Evolutionary conservation across 2,329 filamentous ascomycete genomes (phyloP).

Genomic region (Nakataea oryzae): DNA sequence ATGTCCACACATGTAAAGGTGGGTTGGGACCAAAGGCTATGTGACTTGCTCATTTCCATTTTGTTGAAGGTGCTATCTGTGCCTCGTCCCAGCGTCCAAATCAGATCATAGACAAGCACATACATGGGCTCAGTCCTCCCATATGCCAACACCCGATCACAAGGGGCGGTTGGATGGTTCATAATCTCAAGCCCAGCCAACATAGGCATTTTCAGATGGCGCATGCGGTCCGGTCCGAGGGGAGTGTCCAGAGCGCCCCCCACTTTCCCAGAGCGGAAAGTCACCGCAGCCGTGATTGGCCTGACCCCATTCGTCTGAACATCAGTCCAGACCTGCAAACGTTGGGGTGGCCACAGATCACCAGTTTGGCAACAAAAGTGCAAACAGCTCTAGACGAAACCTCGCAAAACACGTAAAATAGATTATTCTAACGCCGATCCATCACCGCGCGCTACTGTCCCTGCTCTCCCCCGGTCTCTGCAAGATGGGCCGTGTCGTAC

Average conservation of each 20-base stretch:
- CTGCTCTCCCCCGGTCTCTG: too few relatives aligned
- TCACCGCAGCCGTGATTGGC: neutral
- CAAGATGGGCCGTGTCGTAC: too few relatives aligned
- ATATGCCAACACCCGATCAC: neutral
- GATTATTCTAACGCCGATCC: too few relatives aligned
- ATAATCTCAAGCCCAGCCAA: neutral
- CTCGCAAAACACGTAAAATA: neutral
- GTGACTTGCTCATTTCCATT: neutral
- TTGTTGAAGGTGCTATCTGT: neutral
- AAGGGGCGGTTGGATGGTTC: neutral
- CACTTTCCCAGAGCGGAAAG: neutral
- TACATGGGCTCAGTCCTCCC: neutral
- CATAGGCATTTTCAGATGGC: neutral
- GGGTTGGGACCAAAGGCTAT: neutral
- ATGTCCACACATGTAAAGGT: neutral
- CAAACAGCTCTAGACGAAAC: neutral
- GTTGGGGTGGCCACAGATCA: neutral
- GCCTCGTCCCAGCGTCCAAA: neutral
- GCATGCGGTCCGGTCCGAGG: neutral
- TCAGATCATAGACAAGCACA: neutral
- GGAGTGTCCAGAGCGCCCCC: neutral
- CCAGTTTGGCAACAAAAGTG: neutral
- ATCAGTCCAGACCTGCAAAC: neutral
- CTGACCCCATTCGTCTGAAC: neutral
- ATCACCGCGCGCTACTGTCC: too few relatives aligned